These are phyloP conservation scores for Botrytis galanthina DNA, from an alignment of 2,329 filamentous ascomycete species.

Conservation along the genomic window DNA sequence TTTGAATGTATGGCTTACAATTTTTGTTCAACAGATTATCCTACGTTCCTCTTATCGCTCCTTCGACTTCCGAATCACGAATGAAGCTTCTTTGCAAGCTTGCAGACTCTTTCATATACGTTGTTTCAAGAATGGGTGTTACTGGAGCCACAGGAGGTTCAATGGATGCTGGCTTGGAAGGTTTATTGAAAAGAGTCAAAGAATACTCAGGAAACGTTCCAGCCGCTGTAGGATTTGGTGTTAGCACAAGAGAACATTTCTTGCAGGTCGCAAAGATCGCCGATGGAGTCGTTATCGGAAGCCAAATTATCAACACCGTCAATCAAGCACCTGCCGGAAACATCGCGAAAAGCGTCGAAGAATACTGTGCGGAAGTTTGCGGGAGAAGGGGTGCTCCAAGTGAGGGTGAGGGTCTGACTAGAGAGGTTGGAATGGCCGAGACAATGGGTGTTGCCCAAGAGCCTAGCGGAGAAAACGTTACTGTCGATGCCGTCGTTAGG, in stretches of 20 bases:
- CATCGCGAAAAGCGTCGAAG: slow-evolving; percentile 70
- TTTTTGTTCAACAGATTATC: slow-evolving; percentile 59
- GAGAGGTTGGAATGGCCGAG: slow-evolving; percentile 70
- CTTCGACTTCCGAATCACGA: slow-evolving; percentile 84
- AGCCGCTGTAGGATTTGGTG: slow-evolving; percentile 90
- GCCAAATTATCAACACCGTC: slow-evolving; percentile 85
- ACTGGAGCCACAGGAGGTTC: slow-evolving; percentile 78
- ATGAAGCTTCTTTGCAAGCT: slow-evolving; percentile 97
- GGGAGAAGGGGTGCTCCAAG: slow-evolving; percentile 48
- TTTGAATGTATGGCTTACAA: slow-evolving; percentile 21
- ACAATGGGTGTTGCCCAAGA: slow-evolving; percentile 61
- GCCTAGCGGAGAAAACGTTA: slow-evolving; percentile 56
- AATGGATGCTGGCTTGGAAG: slow-evolving; percentile 77
- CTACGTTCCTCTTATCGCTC: slow-evolving; percentile 95
- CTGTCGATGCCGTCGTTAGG: slow-evolving; percentile 64
- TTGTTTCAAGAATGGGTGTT: slow-evolving; percentile 95
- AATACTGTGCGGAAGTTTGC: slow-evolving; percentile 78
- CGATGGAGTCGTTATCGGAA: slow-evolving; percentile 95
- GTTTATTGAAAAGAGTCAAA: slow-evolving; percentile 81
- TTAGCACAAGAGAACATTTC: slow-evolving; percentile 94
- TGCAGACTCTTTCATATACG: slow-evolving; percentile 98
- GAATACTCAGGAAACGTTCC: slow-evolving; percentile 88
- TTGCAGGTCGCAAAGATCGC: slow-evolving; percentile 77
- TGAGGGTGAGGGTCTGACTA: slow-evolving; percentile 42
- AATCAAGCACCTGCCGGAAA: slow-evolving; percentile 64